Conservation (phyloP, 306 rosid genomes). For the Rubus parviflorus region DNA sequence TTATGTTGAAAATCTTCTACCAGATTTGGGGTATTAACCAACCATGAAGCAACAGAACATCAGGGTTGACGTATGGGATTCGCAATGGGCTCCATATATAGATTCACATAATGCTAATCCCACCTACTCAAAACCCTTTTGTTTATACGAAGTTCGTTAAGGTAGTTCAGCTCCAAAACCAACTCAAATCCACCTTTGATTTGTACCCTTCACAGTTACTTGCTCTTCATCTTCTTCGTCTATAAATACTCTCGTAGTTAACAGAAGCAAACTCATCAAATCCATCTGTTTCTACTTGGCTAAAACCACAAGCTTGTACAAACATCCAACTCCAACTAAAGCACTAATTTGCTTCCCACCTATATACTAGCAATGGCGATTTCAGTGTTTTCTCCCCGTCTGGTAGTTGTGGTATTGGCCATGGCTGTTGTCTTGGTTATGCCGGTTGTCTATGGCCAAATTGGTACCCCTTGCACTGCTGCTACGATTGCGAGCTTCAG, state of each 20-base stretch:
- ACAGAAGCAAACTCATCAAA: slow-evolving; percentile 25
- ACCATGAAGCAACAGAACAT: slow-evolving; percentile 24
- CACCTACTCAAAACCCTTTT: slow-evolving; percentile 30
- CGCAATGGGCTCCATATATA: slow-evolving; percentile 1
- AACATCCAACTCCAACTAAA: not conserved
- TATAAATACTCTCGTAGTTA: slow-evolving; percentile 47
- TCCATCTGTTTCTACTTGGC: not conserved
- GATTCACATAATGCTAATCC: slow-evolving; percentile 28
- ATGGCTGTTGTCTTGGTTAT: slow-evolving; percentile 31
- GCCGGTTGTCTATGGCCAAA: slow-evolving; percentile 42
- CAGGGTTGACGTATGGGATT: slow-evolving; percentile 15
- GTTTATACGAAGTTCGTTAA: slow-evolving; percentile 37
- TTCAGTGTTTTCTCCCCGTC: slow-evolving; percentile 1
- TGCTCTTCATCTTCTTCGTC: slow-evolving; percentile 11
- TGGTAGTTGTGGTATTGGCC: slow-evolving; percentile 27
- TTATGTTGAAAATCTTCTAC: not conserved
- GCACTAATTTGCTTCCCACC: not conserved
- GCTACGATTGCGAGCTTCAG: slow-evolving; percentile 48
- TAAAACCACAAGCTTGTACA: slow-evolving; percentile 9
- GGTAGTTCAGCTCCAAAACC: slow-evolving; percentile 84
- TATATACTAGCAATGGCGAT: slow-evolving; percentile 31
- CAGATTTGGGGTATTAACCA: slow-evolving; percentile 2
- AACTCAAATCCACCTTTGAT: slow-evolving; percentile 33
- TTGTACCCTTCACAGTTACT: slow-evolving; percentile 18
- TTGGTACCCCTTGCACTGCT: slow-evolving; percentile 57